phyloP scores from a whole-genome alignment of 2,329 filamentous ascomycete genomes.

The Intubia oerlemansii region DNA sequence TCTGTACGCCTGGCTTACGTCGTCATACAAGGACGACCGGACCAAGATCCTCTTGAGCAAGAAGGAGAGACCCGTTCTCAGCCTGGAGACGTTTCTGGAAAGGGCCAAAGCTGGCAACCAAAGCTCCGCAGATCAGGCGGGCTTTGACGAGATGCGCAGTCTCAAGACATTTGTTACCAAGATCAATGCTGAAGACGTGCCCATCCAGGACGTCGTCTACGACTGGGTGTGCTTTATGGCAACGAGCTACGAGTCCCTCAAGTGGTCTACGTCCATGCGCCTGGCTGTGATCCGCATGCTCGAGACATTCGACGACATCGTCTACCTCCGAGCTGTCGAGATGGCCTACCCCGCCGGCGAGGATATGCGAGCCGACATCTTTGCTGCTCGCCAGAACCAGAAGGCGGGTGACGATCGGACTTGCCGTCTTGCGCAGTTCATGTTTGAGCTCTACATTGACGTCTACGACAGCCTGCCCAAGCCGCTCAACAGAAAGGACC shows the following conservation, averaged over 20 bases:
- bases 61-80: constrained; percentile 27
- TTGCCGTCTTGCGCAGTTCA: constrained; percentile 29
- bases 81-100: constrained; percentile 40
- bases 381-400: no score
- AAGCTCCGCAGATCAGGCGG: constrained; percentile 21
- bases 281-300: constrained; percentile 33
- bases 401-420: no score
- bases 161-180: constrained; percentile 27
- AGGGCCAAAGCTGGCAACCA: constrained; percentile 36
- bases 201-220: constrained; percentile 33
- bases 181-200: constrained; percentile 27
- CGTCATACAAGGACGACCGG: constrained; percentile 29
- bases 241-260: constrained; percentile 26
- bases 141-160: constrained; percentile 30
- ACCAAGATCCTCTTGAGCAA: constrained; percentile 31
- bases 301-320: constrained; percentile 27
- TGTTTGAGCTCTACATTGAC: constrained; percentile 40
- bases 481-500: no score
- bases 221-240: constrained; percentile 33
- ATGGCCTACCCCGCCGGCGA: constrained; percentile 13
- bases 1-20: constrained; percentile 22
- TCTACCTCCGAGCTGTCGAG: constrained; percentile 23
- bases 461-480: constrained; percentile 35
- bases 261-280: constrained; percentile 39
- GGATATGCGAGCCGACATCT: no score